Conservation (phyloP, 225 moss, liverwort and hornwort genomes). For the Sphagnum contortum region DNA sequence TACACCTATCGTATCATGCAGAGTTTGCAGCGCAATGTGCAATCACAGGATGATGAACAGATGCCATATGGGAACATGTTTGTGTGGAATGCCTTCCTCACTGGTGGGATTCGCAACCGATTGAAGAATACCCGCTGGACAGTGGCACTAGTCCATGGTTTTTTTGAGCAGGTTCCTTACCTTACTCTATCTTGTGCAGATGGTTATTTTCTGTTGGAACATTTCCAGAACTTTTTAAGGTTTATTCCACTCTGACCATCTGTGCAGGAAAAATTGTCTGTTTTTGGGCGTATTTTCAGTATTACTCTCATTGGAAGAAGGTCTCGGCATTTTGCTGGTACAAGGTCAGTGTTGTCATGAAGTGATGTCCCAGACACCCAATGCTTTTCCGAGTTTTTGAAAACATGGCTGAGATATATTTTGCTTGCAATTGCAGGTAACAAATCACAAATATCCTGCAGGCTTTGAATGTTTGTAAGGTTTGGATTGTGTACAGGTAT, state of each 20-base stretch:
- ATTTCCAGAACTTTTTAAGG: no score
- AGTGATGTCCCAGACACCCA: background rate
- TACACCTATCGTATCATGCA: conserved; percentile 96
- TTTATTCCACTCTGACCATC: background rate
- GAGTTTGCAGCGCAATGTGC: conserved; percentile 75
- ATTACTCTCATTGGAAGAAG: conserved; percentile 79
- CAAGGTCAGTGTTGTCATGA: conserved; percentile 42
- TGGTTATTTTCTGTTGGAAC: background rate
- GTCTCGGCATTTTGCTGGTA: conserved; percentile 88
- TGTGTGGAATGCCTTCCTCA: conserved; percentile 90
- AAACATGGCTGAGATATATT: background rate
- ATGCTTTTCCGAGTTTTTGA: background rate
- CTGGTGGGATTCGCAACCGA: conserved; percentile 65
- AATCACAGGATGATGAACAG: conserved; percentile 41
- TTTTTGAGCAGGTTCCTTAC: conserved; percentile 62
- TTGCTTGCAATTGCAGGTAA: conserved; percentile 6
- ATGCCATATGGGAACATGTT: conserved; percentile 88
- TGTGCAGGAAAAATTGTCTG: conserved; percentile 63
- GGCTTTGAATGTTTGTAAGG: no score
- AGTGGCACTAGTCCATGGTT: conserved; percentile 81
- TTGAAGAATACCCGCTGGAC: conserved; percentile 72
- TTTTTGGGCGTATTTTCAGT: conserved; percentile 66
- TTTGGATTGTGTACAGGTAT: conserved; percentile 45
- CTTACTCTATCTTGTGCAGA: background rate
- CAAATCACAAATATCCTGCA: no score